These are phyloP conservation scores for Sporisorium exsertum DNA, from an alignment of 1,284 basidiomycete genomes.

Conservation along the genomic window DNA sequence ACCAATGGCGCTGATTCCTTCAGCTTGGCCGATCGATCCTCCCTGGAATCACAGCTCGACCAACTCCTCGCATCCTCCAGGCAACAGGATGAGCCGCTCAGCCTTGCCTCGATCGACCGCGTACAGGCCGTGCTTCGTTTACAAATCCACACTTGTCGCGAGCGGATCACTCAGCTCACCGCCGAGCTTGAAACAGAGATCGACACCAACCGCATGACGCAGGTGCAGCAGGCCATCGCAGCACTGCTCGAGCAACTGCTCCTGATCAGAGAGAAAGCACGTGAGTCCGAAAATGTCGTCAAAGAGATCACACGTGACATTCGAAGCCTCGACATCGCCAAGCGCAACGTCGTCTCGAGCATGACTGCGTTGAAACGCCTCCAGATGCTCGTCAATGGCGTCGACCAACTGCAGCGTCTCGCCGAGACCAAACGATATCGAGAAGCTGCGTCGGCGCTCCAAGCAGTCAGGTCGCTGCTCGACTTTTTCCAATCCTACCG, in stretches of 20 bases:
- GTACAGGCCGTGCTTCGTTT: conserved; percentile 37
- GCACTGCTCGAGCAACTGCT: conserved; percentile 88
- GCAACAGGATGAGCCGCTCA: conserved; percentile 25
- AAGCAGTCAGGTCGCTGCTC: conserved; percentile 63
- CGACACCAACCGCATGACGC: conserved; percentile 47
- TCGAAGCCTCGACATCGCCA: conserved; percentile 90
- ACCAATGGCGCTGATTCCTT: conserved; percentile 1
- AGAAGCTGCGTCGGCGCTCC: conserved; percentile 64
- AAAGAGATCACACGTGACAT: conserved; percentile 96
- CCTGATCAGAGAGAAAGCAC: conserved; percentile 85
- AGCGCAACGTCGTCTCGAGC: conserved; percentile 82
- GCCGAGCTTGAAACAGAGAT: conserved; percentile 42
- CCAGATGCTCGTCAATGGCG: conserved; percentile 72
- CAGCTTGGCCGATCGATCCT: conserved; percentile 27
- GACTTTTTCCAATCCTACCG: conserved; percentile 60
- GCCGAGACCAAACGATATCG: conserved; percentile 55
- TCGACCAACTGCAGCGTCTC: conserved; percentile 61
- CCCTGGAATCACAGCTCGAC: conserved; percentile 39
- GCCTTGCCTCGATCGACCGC: conserved; percentile 31
- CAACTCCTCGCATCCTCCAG: conserved; percentile 22
- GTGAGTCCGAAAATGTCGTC: conserved; percentile 87
- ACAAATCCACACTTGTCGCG: conserved; percentile 32
- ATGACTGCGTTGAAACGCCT: conserved; percentile 91
- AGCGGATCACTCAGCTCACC: conserved; percentile 27
- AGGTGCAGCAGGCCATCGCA: conserved; percentile 40